Base-by-base conservation (phyloP, 345 rosid species). In the Murraya paniculata region DNA sequence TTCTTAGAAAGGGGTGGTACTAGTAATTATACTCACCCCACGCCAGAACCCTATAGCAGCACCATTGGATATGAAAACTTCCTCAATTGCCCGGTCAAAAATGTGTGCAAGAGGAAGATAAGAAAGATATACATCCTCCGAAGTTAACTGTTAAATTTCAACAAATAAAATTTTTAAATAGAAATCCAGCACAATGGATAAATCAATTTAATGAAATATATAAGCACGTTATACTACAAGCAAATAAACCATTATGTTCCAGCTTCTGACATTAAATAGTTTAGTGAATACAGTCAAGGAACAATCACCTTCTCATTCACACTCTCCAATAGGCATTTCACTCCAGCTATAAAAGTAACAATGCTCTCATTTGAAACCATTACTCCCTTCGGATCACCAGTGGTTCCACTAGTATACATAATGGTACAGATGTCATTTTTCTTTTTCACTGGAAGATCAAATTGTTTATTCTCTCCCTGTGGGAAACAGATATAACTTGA, bases 361-460 rank as follows among this genome's bases (percentile, higher is more conserved):
- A 97, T 93, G 88, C 91, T 91, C 4, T 91, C 90, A 86, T 97
- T 97, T 84, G 99, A 90, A 76, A 97, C 87, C 92, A 97, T 41
- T 7, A 94, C 99, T 83, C 99, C 99, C 81, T 93, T 97, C 24
- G 99, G 99, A 85, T 97, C 98, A 83, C 98, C 98, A 83, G 99
- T 94, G 78, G 99, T 97, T 79, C 99, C 99, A 73, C 99, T 97
- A 58, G 99, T 97, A 79, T 97, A 97, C 99, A 94, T 97, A 71
- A 94, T 91, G 22, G 98, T 97, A 82, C 98, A 94, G 56, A 97
- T 87, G 74, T 97, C 99, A 41, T 79, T 84, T 85, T 89, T 88
- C 84, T 75, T 85, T 81, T 92, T 96, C 83, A 77, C 92, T 22
- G 99, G 99, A 77, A 94, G 91, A 60, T 94, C 98, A 85, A 79